Evolutionary conservation across 2,329 filamentous ascomycete genomes (phyloP), one percentile per base, ranked within the genome.

Genomic region (Alternaria solani): DNA sequence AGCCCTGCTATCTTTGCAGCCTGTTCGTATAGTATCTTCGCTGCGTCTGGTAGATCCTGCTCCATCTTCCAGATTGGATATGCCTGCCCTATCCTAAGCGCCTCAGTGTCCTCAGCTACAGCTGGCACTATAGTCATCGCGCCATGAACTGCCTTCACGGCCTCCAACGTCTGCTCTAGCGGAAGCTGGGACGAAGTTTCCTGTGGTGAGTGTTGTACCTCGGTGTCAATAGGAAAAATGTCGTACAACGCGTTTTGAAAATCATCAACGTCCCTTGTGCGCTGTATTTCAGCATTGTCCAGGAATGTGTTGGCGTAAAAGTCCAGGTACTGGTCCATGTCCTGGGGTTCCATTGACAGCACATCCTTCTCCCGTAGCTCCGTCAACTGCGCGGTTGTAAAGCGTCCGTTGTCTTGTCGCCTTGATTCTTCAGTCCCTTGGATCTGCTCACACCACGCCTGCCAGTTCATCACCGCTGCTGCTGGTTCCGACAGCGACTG

Each of bases 251-350:
- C 73, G 44, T 72, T 72, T 34, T 76, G 71, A 62, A 81, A 82
- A 28, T 82, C 79, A 34, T 76, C 76, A 25, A 78, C 75, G 23
- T 71, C 68, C 14, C 72, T 74, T 11, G 73, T 68, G 23, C 69
- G 69, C 32, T 78, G 74, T 12, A 75, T 68, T 16, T 77, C 68
- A 52, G 78, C 75, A 57, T 85, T 81, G 62, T 83, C 81, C 46
- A 87, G 77, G 82, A 88, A 91, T 44, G 84, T 89, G 58, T 84
- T 83, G 72, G 67, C 88, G 73, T 91, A 94, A 88, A 91, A 95
- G 76, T 92, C 87, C 77, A 96, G 83, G 71, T 93, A 94, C 60
- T 90, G 86, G 69, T 94, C 91, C 38, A 94, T 80, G 63, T 90
- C 84, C 23, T 83, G 79, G 5, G 83, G 79, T 3, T 80, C 82